Evolutionary conservation across 2,329 filamentous ascomycete genomes (phyloP).

Genomic region (Botryotinia calthae): DNA sequence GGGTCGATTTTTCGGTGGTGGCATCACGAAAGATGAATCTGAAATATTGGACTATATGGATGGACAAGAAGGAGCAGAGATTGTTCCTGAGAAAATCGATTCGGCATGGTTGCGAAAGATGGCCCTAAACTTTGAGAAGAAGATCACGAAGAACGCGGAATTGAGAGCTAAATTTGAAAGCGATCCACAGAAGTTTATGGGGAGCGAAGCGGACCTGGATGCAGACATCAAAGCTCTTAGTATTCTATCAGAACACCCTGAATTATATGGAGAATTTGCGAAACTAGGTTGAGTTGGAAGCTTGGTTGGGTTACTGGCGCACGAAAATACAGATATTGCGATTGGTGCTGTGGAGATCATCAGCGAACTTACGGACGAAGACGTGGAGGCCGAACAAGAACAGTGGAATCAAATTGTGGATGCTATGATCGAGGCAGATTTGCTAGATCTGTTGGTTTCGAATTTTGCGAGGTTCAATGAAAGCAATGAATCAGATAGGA

Average conservation of each 20-base stretch:
- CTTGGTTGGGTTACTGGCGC: constrained; percentile 77
- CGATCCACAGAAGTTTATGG: constrained; percentile 80
- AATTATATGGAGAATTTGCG: constrained; percentile 77
- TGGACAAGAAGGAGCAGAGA: constrained; percentile 50
- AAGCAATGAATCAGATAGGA: constrained; percentile 68
- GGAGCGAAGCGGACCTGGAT: constrained; percentile 84
- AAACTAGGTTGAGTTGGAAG: constrained; percentile 70
- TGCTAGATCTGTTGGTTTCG: constrained; percentile 70
- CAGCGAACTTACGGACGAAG: constrained; percentile 88
- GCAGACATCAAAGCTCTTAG: constrained; percentile 82
- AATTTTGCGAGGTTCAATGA: constrained; percentile 82
- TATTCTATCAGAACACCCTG: constrained; percentile 81
- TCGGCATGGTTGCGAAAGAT: constrained; percentile 77
- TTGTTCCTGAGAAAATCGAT: constrained; percentile 73
- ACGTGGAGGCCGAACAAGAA: constrained; percentile 74
- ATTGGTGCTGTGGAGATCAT: constrained; percentile 89
- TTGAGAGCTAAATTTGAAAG: constrained; percentile 80
- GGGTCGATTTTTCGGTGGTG: constrained; percentile 92
- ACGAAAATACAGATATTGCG: constrained; percentile 96
- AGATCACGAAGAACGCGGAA: constrained; percentile 87
- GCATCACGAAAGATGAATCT: constrained; percentile 76
- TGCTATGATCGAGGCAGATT: constrained; percentile 63
- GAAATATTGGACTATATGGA: constrained; percentile 89
- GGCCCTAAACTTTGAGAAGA: constrained; percentile 82
- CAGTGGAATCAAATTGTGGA: constrained; percentile 79